Base-by-base conservation (phyloP, 2,329 filamentous ascomycete species). In the Penicillium sp. region DNA sequence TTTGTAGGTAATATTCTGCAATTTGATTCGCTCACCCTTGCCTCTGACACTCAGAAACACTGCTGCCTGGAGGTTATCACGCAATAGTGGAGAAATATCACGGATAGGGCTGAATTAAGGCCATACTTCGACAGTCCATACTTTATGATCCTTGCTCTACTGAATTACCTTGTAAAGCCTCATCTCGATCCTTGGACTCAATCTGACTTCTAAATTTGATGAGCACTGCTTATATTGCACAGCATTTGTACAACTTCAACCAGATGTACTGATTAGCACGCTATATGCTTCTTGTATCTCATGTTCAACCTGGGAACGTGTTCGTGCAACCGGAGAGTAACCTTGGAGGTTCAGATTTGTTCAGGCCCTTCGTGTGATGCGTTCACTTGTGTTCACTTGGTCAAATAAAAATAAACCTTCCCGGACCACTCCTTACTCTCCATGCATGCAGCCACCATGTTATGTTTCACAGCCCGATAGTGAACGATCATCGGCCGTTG, bases 361-460 rank as follows among this genome's bases (percentile, higher is more conserved):
- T 27, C 18, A 27, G 24, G 5, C 24, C 24, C 24, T 27, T 27
- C 8, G 24, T 27, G 4, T 27, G 24, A 36, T n/a, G 8, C 8
- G 24, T 43, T 16, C 10, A 18, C 18, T 18, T 18, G 18, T 4
- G 7, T 13, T 57, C 10, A 58, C 22, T 38, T 52, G 16, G 29
- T 58, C 45, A 59, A 46, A 24, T 60, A 60, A 24, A 57, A 59
- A 36, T 57, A 59, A 21, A 59, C 53, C 9, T 48, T 58, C 24
- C 51, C 53, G 39, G 45, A 43, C 44, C 55, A 53, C 38, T 40
- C 34, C 48, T 61, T 59, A 43, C 51, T 57, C 42, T 57, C 58
- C 50, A 60, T 57, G 27, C 56, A 41, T 2, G 51, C 56, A 4
- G 56, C 54, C 14, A 60, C 31, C 34, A 59, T 46, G 10, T 60